A percentile compares a stretch with the other conserved stretches of the same genome.
Conservation (phyloP, 177 flowering plant genomes). For the Vitis hybrid region DNA sequence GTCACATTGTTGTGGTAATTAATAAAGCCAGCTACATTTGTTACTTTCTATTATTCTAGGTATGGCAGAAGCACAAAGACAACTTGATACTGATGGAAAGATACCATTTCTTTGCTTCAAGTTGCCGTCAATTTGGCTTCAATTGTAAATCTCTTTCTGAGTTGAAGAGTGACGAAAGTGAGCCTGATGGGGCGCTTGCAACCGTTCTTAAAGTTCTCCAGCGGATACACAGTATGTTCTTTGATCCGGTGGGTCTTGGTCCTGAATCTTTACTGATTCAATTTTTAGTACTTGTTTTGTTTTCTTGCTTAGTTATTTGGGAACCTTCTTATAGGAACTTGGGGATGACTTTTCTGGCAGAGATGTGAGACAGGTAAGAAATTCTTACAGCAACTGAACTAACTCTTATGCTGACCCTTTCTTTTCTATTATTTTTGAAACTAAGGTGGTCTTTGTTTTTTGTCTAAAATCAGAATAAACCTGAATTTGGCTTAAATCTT, state of each 20-base stretch:
- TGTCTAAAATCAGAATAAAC: too few species aligned
- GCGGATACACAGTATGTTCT: too few species aligned
- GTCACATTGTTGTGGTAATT: neutral
- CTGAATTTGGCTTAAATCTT: too few species aligned
- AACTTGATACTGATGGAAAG: too few species aligned
- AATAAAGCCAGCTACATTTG: neutral
- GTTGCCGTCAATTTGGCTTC: too few species aligned
- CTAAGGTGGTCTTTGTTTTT: too few species aligned
- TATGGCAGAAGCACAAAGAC: constrained; percentile 3
- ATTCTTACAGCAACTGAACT: neutral
- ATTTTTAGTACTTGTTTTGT: neutral
- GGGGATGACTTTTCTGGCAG: constrained; percentile 32
- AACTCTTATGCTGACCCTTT: neutral
- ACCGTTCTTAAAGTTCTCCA: too few species aligned
- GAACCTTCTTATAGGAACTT: constrained; percentile 35
- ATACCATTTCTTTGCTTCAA: too few species aligned
- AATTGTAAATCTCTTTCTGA: too few species aligned
- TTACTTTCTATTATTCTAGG: constrained; percentile 24
- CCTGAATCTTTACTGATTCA: neutral
- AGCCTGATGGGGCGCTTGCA: too few species aligned
- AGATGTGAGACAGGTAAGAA: constrained; percentile 72
- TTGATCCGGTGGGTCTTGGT: constrained; percentile 19
- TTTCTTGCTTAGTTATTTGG: constrained; percentile 5
- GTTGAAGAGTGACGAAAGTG: too few species aligned
- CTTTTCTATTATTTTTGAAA: neutral